Evolutionary conservation across 2,329 filamentous ascomycete species (phyloP), one percentile per base, ranked within the genome.

Genomic region (Aspergillus costaricaensis): DNA sequence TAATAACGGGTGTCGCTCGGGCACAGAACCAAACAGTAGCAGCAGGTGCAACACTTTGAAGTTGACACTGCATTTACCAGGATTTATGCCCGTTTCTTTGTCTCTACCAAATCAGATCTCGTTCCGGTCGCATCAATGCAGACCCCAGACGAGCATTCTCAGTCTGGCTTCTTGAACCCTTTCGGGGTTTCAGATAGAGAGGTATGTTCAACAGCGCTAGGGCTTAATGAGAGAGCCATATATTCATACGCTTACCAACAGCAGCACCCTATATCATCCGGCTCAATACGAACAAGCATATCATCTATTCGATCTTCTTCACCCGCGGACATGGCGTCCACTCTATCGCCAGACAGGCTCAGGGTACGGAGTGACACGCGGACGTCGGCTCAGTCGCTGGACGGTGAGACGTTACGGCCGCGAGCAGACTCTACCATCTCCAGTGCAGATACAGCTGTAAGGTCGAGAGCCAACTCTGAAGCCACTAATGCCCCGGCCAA

Each of bases 371-470:
- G 61, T 62, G 59, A 62, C 36, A 72, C 68, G 15, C 72, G 69
- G 36, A 69, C 68, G 19, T 43, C 39, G 17, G 72, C 74, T 5
- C 68, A 68, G 17, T 77, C 72, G 15, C 72, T 78, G 23, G 78
- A 79, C 56, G 79, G 78, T 27, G 77, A 78, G 44, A 80, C 78
- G n/a, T 68, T 80, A 48, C 76, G 77, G 39, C 73, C 78, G 5
- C 72, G 78, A 39, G 76, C 79, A 36, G 73, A 73, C 57, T 81
- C 78, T 2, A 76, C 76, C 60, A 66, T 73, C 55, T 75, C 77
- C 55, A 72, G 67, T 58, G 68, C 72, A 61, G 68, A 74, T 59
- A 72, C 75, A 55, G 62, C 74, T 47, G 53, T 72, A 4, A 68
- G 73, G 49, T 74, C 76, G 10, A 69, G 75, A 57, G 68, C 73